Conservation (phyloP, 1,284 basidiomycete species). For the Trametes pubescens region DNA sequence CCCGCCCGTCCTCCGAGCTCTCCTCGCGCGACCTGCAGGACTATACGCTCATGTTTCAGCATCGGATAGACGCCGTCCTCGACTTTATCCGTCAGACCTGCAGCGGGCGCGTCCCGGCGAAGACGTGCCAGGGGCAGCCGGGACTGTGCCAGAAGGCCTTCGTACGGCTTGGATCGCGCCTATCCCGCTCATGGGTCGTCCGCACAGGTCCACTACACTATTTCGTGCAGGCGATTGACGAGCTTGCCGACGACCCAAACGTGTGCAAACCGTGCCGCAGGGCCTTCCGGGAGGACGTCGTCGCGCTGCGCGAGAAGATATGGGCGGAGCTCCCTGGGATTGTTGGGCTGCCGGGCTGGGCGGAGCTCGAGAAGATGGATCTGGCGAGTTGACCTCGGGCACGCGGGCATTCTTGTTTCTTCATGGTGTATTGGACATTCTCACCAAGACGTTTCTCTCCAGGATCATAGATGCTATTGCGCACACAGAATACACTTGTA, state of each 20-base stretch:
- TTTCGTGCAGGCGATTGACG: constrained; percentile 57
- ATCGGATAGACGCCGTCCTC: constrained; percentile 58
- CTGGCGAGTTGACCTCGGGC: constrained; percentile 29
- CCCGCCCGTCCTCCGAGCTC: constrained; percentile 56
- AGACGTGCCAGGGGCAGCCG: constrained; percentile 33
- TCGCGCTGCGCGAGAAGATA: constrained; percentile 48
- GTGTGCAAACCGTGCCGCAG: constrained; percentile 55
- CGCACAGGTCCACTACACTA: constrained; percentile 63
- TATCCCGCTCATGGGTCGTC: constrained; percentile 59
- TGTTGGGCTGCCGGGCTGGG: constrained; percentile 56
- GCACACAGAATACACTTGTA: background rate
- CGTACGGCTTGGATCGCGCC: constrained; percentile 49
- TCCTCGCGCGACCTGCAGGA: constrained; percentile 51
- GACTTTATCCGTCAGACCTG: constrained; percentile 58
- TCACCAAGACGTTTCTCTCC: background rate
- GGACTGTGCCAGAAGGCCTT: constrained; percentile 53
- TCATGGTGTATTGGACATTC: background rate
- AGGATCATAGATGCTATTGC: constrained; percentile 1
- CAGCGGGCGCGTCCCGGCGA: constrained; percentile 43
- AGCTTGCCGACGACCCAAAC: constrained; percentile 47
- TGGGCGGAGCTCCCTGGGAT: constrained; percentile 59
- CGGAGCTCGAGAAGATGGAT: constrained; percentile 48
- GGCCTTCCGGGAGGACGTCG: constrained; percentile 53
- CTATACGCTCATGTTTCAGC: constrained; percentile 67
- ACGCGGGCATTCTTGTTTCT: background rate